Base-by-base conservation (phyloP, 768 basidiomycete species). In the Filobasidium wieringae region DNA sequence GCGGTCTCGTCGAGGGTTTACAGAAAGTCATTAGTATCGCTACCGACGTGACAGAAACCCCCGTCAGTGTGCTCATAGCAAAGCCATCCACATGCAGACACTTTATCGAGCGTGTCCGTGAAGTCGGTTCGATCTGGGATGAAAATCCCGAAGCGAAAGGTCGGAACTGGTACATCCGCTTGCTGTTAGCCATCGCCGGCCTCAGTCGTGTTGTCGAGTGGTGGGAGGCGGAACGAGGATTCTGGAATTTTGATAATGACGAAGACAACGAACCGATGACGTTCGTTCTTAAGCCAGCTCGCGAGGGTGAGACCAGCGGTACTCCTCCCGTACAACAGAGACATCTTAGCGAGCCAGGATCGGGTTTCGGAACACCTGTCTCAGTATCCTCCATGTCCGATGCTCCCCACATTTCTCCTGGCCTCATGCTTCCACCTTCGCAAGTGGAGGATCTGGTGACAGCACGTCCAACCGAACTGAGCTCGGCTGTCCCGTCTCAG, bases 181-280 rank as follows among this genome's bases (percentile, higher is more conserved):
- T 96, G 27, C 80, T 97, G 4, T 83, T 96, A 50, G 93, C 95
- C 22, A 85, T 97, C 49, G 95, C 95, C 31, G 90, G 88, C 67
- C 82, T 99, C 62, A 88, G 86, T 73, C 86, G 93, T 58, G 95
- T 97, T 29, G 86, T 96, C 62, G 95, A 96, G 69, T 99, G 95
- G 93, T 96, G 91, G 90, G 92, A 95, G 74, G 95, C 95, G 11
- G 93, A 97, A 77, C 92, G 92, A 69, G 89, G 92, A 65, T 99
- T 99, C 74, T 99, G 95, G 95, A 95, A 95, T 68, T 97, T 96
- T 70, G 87, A 92, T 68, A 88, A 89, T 69, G 73, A 77, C 4
- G 72, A 74, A 45, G 89, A 90, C 66, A 86, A 88, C 56, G 93
- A 96, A 64, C 88, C 89, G 1, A 77, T 97, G 51, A 82, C 85